Conservation (phyloP, 2,329 filamentous ascomycete species). For the Endocalyx cinctus region DNA sequence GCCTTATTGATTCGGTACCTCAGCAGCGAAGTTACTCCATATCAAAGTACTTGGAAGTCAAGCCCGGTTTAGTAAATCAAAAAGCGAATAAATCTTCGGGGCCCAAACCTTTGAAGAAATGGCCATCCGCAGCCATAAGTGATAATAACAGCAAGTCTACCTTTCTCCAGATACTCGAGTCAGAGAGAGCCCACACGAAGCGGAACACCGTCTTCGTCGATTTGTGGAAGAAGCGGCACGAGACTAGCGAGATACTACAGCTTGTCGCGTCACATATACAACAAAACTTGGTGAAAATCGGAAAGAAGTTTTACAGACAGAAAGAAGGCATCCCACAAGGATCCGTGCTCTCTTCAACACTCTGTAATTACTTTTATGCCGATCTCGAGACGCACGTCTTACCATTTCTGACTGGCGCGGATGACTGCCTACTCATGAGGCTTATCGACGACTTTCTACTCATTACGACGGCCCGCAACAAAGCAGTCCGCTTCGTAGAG, state of each 20-base stretch:
- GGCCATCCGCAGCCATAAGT: slow-evolving; percentile 47
- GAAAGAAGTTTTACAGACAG: slow-evolving; percentile 84
- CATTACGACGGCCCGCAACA: slow-evolving; percentile 63
- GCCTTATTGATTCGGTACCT: slow-evolving; percentile 57
- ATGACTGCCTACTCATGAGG: slow-evolving; percentile 66
- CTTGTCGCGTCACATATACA: slow-evolving; percentile 77
- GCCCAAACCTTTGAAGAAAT: slow-evolving; percentile 41
- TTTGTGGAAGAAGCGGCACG: slow-evolving; percentile 52
- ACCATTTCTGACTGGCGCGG: slow-evolving; percentile 56
- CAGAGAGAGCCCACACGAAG: slow-evolving; percentile 36
- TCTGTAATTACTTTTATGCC: slow-evolving; percentile 96
- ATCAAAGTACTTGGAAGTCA: slow-evolving; percentile 68
- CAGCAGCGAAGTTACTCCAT: slow-evolving; percentile 62
- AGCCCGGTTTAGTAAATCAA: slow-evolving; percentile 34
- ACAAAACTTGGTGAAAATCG: slow-evolving; percentile 81
- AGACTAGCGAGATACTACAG: slow-evolving; percentile 57
- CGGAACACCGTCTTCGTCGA: slow-evolving; percentile 76
- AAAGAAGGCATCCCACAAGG: slow-evolving; percentile 89
- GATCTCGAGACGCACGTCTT: slow-evolving; percentile 71
- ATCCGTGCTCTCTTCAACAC: slow-evolving; percentile 75
- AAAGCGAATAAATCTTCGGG: slow-evolving; percentile 14
- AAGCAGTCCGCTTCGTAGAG: slow-evolving; percentile 69
- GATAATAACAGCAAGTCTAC: slow-evolving; percentile 34
- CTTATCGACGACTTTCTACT: slow-evolving; percentile 92
- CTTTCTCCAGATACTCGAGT: slow-evolving; percentile 43